Evolutionary conservation across 2,329 filamentous ascomycete species (phyloP), one percentile per base, ranked within the genome.

Genomic region (Fusarium keratoplasticum): DNA sequence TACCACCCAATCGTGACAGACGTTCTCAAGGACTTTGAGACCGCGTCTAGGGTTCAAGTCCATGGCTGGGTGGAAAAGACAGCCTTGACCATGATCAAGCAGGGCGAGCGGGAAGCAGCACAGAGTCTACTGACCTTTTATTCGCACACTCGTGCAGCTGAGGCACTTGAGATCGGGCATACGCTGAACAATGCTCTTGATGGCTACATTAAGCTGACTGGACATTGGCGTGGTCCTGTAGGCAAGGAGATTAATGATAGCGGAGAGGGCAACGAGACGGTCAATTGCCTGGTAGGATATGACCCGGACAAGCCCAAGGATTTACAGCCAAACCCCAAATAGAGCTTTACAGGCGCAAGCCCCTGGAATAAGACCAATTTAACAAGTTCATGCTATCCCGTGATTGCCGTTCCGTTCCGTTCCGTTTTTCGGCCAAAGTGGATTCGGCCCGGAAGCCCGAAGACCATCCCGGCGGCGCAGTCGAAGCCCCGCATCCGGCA

Each of bases 211-310:
- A 77, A 77, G 31, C 40, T 77, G 38, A 68, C 72, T 0, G 67
- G 76, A 0, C 75, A 68, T 36, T 76, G 76, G 76, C 67, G 61
- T 14, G 50, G 60, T 6, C 76, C 76, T 1, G 58, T 69, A 29
- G 73, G 76, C 1, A 70, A 68, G n/a, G 61, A 77, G 33, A 77
- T 77, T 8, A 76, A 77, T 36, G 76, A 77, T 40, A 61, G 72
- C 6, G 76, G 76, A 7, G 66, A 77, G 18, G 76, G 76, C 0
- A 76, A 69, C 0, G 76, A 77, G 47, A 77, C 76, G 1, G 75
- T 77, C 0, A 77, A 77, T 27, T 77, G 76, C 16, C 66, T 77
- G 20, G 73, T 77, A 1, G 76, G 73, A 3, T 76, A 61, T 20
- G 76, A 77, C 6, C 76, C 76, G 4, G 76, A 77, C 1, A 67